Evolutionary conservation across 208 protist species (phyloP), one percentile per base, ranked within the genome.

Genomic region (Herpetomonas tarakana): DNA sequence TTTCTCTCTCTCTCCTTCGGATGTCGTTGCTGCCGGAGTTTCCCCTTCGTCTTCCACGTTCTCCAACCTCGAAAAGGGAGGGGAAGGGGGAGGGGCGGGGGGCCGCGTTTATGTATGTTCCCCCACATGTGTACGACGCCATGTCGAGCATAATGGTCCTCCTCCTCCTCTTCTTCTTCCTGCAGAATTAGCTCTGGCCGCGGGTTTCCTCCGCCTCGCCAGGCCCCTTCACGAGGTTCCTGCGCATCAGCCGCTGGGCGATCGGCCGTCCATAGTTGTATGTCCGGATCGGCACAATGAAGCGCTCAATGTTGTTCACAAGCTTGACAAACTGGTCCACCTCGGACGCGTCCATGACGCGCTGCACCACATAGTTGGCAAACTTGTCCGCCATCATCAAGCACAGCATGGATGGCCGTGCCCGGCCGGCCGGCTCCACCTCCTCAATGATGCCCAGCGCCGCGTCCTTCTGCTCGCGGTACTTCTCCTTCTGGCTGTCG

Each of bases 361-460:
- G 97, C 81, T 99, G 97, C 27, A 98, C 94, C 18, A 99, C 97
- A 72, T 99, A 99, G 79, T 99, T 99, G 27, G 94, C 97, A 76
- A 91, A 99, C 65, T 94, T 91, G 60, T 99, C 96, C 51, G 97
- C 97, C 78, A 98, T 94, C 88, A 99, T 98, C 45, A 81, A 74
- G 62, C 90, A 91, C 38, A 97, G 70, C 76, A 90, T 83, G 62
- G 81, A 91, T 14, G 83, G 86, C 41, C 71, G 58, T 2, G 76
- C 78, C 24, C 64, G 57, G 22, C 78, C 83, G 25, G 63, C 60
- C 6, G 68, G 52, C 6, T 76, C 47, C 21, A 78, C 73, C 18
- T 80, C 75, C 52, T 89, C 70, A 35, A 93, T 82, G 41, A 85
- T 52, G 51, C 83, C 81, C 66, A 87, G 73, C 26, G 87, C 80